Evolutionary conservation across 2,329 filamentous ascomycete species (phyloP), one percentile per base, ranked within the genome.

Genomic region (Trichoderma brevicompactum): DNA sequence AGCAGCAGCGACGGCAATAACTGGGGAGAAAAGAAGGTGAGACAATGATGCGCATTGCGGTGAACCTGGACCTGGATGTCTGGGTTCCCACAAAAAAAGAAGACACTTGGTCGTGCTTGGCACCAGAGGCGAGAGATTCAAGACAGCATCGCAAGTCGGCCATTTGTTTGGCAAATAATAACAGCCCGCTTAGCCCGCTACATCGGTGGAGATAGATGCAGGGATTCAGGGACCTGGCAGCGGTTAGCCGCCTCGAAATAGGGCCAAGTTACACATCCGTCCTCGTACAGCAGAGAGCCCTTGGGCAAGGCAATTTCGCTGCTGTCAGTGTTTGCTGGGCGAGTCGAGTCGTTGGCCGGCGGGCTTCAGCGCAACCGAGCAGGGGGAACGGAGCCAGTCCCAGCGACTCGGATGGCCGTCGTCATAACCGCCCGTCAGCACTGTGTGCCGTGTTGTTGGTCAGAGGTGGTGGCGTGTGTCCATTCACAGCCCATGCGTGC

Each of bases 201-300:
- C 12, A 13, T 23, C 48, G 49, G 56, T 54, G 64, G 64, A 19
- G 64, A 61, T 17, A 12, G 19, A 7, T 41, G 49, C 64, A 65
- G 38, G 62, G 62, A 50, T 49, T n/a, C 52, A 61, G 56, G 56
- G 64, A 49, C 64, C 64, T 65, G 64, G 64, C 64, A 65, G 64
- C 56, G 64, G 64, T 54, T 65, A 61, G 55, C 64, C 40, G 23
- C 64, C 50, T 61, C 43, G 49, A 65, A 41, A 43, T 43, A 52
- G 58, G 44, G 38, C 41, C 60, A 44, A 49, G 38, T 54, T 48
- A 36, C 49, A 52, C 32, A 52, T 52, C 23, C 23, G 23, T 13
- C 23, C 32, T 52, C 23, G 23, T 34, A 12, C 49, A 52, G 13
- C 32, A 52, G 10, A 5, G 15, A 34, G 9, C 19, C 19, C 10